Conservation (phyloP, 495 filamentous ascomycete species). For the Penicillium malachiteum region DNA sequence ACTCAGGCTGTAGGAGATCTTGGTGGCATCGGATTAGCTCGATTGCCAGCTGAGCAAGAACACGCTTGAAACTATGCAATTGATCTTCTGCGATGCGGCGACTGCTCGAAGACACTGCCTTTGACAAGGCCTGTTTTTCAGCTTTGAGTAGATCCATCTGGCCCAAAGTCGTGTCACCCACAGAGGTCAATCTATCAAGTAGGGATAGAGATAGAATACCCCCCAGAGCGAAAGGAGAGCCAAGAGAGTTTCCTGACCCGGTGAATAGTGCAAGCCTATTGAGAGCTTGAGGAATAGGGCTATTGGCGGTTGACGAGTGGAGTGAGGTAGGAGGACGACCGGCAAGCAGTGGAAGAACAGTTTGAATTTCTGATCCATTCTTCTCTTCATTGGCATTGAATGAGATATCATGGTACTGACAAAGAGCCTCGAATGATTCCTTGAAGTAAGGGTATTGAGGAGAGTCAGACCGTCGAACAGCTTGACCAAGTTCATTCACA, state of each 20-base stretch:
- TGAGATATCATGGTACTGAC: slow-evolving; percentile 58
- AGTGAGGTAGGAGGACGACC: slow-evolving; percentile 39
- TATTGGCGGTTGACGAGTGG: slow-evolving; percentile 32
- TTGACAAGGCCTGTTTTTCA: slow-evolving; percentile 62
- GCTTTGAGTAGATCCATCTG: slow-evolving; percentile 64
- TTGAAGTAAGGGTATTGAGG: slow-evolving; percentile 51
- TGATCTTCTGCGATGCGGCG: slow-evolving; percentile 48
- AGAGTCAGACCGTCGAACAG: slow-evolving; percentile 36
- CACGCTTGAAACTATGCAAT: slow-evolving; percentile 42
- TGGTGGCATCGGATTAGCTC: slow-evolving; percentile 47
- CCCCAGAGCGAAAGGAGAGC: slow-evolving; percentile 43
- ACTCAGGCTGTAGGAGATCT: slow-evolving; percentile 36
- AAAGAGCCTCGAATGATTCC: slow-evolving; percentile 62
- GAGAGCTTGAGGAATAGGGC: slow-evolving; percentile 34
- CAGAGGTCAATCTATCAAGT: slow-evolving; percentile 52
- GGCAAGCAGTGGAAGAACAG: slow-evolving; percentile 40
- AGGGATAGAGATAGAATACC: slow-evolving; percentile 55
- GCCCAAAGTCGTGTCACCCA: slow-evolving; percentile 54
- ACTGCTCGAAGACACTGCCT: slow-evolving; percentile 49
- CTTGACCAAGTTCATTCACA: slow-evolving; percentile 54
- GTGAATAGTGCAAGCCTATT: slow-evolving; percentile 39
- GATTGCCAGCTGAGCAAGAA: slow-evolving; percentile 47
- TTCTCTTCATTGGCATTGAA: slow-evolving; percentile 14
- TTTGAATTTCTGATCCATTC: slow-evolving; percentile 22
- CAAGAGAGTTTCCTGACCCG: slow-evolving; percentile 26